A percentile compares a stretch with the other conserved stretches of the same genome.
phyloP scores from a whole-genome alignment of 2,329 filamentous ascomycete species.

The Diplocarpon rosae region DNA sequence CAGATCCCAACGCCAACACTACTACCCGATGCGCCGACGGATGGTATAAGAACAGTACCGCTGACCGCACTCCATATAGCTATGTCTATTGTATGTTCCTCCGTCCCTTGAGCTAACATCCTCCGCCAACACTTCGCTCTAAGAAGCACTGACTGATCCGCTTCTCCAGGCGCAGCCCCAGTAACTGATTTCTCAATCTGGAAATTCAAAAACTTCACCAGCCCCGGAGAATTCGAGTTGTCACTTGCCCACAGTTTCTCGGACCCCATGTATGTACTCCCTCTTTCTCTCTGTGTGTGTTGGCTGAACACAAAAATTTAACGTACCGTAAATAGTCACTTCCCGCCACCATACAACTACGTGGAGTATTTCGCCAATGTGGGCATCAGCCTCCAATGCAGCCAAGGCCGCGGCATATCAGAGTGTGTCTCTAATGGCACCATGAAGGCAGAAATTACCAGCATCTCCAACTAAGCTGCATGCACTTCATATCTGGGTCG shows the following conservation, averaged over 20 bases:
- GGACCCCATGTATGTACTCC: conserved; percentile 15
- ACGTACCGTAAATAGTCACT: conserved; percentile 10
- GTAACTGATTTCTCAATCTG: conserved; percentile 16
- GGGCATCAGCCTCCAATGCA: background rate
- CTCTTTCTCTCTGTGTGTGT: background rate
- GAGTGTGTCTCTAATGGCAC: background rate
- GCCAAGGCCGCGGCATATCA: background rate
- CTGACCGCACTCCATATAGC: conserved; percentile 9
- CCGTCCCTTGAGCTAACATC: background rate
- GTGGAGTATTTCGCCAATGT: conserved; percentile 13
- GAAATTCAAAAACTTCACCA: conserved; percentile 14
- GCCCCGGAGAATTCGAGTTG: conserved; percentile 13
- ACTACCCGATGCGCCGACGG: conserved; percentile 17
- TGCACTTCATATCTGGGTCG: background rate
- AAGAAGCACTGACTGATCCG: background rate
- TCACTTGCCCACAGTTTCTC: conserved; percentile 18
- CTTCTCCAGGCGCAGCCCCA: background rate
- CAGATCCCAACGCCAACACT: conserved; percentile 24
- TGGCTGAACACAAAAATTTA: background rate
- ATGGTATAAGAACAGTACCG: conserved; percentile 14
- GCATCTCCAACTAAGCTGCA: conserved; percentile 3
- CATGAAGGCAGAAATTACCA: background rate
- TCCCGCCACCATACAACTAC: conserved; percentile 14
- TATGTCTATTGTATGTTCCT: conserved; percentile 8
- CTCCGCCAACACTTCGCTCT: background rate